Evolutionary conservation across 345 rosid species (phyloP), one percentile per base, ranked within the genome.

Genomic region (Rhizophora apiculata): DNA sequence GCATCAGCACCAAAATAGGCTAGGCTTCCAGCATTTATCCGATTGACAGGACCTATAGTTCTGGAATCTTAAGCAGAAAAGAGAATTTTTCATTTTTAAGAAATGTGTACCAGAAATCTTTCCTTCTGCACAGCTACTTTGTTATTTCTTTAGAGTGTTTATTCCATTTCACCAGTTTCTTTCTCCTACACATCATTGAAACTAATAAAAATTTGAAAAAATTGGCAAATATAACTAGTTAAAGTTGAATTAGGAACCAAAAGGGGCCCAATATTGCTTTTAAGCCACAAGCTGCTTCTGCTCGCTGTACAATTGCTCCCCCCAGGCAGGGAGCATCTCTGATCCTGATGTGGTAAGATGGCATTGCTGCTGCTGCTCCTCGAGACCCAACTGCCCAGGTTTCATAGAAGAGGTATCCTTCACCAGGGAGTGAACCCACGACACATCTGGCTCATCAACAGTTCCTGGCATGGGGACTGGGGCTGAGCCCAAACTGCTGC

Each of bases 281-380:
- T 76, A 92, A 51, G 93, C 95, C 73, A 90, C 91, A 75, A 87
- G 77, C 78, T 85, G 96, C 83, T 93, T 86, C 80, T 87, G 90
- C 73, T 90, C 96, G 74, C 81, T 84, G 82, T 86, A 87, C 66
- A 87, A 58, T 67, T 88, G 95, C 80, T 90, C 98, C 87, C 78
- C 83, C 96, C 93, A 86, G 57, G 88, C 82, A 5, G 96, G 86
- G 36, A 77, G 81, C 48, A 64, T 60, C 74, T 87, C 88, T 0
- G 74, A 52, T 43, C 77, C 76, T 21, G 81, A 82, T 3, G 68
- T 30, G 70, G 70, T 71, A 31, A 67, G 73, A 67, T 83, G 82
- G 63, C 76, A 77, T 69, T 82, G 85, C 73, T 78, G 80, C 71
- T 72, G 76, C 36, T 63, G 69, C 69, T 76, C 83, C 70, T 78